These are phyloP conservation scores for Suillus ampliporus DNA, from an alignment of 768 basidiomycete species.

Conservation along the genomic window DNA sequence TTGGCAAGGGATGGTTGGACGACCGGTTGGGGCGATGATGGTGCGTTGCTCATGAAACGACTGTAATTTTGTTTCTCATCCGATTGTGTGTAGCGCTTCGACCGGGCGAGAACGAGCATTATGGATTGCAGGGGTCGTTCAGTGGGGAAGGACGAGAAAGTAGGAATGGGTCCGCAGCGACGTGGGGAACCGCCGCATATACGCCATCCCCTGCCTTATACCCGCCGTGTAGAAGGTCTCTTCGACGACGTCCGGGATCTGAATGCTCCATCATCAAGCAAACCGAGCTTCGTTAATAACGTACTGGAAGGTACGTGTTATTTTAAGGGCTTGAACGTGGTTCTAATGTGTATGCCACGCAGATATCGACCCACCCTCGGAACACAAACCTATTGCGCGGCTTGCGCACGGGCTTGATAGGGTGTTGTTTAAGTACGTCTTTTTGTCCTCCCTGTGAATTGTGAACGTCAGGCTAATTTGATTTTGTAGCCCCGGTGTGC, in stretches of 20 bases:
- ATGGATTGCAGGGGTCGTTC: slow-evolving; percentile 23
- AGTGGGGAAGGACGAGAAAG: slow-evolving; percentile 9
- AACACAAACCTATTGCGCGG: slow-evolving; percentile 61
- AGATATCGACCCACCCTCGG: slow-evolving; percentile 52
- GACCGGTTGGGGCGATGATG: slow-evolving; percentile 29
- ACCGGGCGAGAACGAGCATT: not conserved
- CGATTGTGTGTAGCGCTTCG: not conserved
- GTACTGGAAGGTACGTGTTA: slow-evolving; percentile 1
- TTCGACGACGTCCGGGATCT: slow-evolving; percentile 9
- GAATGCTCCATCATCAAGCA: slow-evolving; percentile 2
- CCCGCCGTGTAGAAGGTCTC: slow-evolving; percentile 32
- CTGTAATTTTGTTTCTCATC: not conserved
- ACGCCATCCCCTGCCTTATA: slow-evolving; percentile 27
- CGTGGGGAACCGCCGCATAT: slow-evolving; percentile 23
- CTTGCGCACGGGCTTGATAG: slow-evolving; percentile 72
- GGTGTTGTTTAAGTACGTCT: slow-evolving; percentile 75
- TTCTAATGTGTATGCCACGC: not conserved
- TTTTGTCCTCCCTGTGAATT: not conserved
- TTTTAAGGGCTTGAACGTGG: slow-evolving; percentile 20
- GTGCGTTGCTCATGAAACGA: slow-evolving; percentile 18
- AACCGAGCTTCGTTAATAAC: not conserved
- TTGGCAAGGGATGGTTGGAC: slow-evolving; percentile 16
- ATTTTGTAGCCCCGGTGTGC: slow-evolving; percentile 77
- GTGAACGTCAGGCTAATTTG: not conserved
- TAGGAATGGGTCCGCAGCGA: not conserved